These are phyloP conservation scores for Pelargonium australe DNA, from an alignment of 441 rosid genomes.

Conservation along the genomic window DNA sequence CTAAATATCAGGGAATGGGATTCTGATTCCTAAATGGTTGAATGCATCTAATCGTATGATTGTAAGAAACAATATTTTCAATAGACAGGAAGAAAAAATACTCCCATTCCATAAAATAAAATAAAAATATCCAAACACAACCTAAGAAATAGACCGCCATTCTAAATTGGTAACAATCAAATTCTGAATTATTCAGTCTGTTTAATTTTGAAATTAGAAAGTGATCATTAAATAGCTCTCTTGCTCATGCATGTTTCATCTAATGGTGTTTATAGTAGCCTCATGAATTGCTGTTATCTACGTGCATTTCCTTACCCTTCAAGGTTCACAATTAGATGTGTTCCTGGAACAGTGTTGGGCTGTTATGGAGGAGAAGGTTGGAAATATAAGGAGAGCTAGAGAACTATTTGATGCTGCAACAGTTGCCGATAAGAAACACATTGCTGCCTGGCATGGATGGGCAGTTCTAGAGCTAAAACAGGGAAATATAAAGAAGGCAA, in stretches of 20 bases:
- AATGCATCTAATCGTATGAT: no score
- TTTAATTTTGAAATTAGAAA: neutral
- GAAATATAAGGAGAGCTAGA: constrained; percentile 78
- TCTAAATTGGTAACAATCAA: neutral
- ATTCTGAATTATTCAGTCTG: neutral
- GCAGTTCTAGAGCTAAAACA: constrained; percentile 87
- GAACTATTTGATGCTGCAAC: constrained; percentile 93
- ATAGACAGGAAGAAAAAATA: no score
- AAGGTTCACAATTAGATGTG: constrained; percentile 17
- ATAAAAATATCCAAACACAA: no score
- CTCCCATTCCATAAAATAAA: no score
- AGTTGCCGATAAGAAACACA: constrained; percentile 80
- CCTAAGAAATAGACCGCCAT: neutral
- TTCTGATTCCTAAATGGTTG: no score
- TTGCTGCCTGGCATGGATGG: constrained; percentile 99
- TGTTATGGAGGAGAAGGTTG: constrained; percentile 75
- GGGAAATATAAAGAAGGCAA: constrained; percentile 85
- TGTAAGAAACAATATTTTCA: no score
- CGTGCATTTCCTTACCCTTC: neutral
- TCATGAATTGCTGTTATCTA: neutral
- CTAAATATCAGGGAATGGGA: no score
- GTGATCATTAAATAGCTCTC: neutral
- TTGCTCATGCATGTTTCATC: neutral
- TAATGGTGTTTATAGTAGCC: neutral
- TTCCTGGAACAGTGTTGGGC: constrained; percentile 84